A percentile compares a stretch with the other conserved stretches of the same genome.
These are phyloP conservation scores for Pestalotiopsis sp. DNA, from an alignment of 2,329 filamentous ascomycete species.

Conservation along the genomic window DNA sequence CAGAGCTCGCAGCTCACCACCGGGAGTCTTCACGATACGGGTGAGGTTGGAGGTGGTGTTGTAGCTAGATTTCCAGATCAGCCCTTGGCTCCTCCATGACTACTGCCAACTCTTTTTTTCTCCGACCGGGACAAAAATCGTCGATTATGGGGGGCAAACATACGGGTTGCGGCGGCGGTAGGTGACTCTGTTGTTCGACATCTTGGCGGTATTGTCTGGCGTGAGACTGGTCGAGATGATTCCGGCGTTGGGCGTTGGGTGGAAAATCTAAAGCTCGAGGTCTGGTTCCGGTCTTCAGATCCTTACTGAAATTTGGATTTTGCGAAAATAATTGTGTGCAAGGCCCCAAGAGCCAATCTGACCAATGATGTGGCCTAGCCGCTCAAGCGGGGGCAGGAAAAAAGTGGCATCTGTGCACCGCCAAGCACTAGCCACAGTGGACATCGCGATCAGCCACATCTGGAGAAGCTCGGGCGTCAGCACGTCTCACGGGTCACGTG, in stretches of 20 bases:
- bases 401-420: not conserved
- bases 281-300: not conserved
- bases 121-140: not conserved
- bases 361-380: not conserved
- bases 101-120: not conserved
- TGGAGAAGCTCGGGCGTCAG: not conserved
- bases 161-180: constrained; percentile 82
- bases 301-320: constrained; percentile 16
- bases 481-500: constrained; percentile 1
- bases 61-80: constrained; percentile 64
- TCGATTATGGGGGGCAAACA: constrained; percentile 40
- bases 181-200: constrained; percentile 62
- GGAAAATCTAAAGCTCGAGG: constrained; percentile 3
- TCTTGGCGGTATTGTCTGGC: constrained; percentile 45
- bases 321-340: constrained; percentile 13
- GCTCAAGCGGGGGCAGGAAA: not conserved
- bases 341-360: not conserved
- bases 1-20: constrained; percentile 91
- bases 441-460: not conserved
- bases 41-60: constrained; percentile 98
- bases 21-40: constrained; percentile 93
- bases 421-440: not conserved
- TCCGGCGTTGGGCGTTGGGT: constrained; percentile 12
- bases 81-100: not conserved
- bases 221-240: constrained; percentile 17